phyloP scores from a whole-genome alignment of 148 eudicot genomes.

The Amaranthus hypochondriacus region DNA sequence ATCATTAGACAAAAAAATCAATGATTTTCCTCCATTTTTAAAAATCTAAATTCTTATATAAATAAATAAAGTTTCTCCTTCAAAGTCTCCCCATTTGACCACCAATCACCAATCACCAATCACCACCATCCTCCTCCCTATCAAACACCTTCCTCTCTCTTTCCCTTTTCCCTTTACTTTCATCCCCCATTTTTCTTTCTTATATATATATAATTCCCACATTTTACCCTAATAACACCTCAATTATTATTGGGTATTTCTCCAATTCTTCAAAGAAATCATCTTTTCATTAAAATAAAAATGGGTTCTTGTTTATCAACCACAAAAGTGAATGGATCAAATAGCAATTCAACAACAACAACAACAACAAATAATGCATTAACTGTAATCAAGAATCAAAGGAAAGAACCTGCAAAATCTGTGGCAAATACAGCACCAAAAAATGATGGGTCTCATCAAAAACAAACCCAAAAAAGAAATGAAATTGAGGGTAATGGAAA shows the following conservation, averaged over 20 bases:
- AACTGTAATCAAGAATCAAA: slow-evolving; percentile 4
- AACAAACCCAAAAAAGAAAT: slow-evolving; percentile 4
- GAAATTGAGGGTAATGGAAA: slow-evolving; percentile 9
- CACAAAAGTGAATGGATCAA: slow-evolving; percentile 50
- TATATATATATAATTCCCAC: background rate
- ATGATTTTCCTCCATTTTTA: background rate
- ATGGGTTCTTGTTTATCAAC: slow-evolving; percentile 76
- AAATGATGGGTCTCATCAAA: slow-evolving; percentile 24
- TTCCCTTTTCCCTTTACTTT: background rate
- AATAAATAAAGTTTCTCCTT: slow-evolving; percentile 5
- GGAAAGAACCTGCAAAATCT: background rate
- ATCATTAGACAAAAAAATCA: background rate
- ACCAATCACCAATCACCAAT: slow-evolving; percentile 14
- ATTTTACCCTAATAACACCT: background rate
- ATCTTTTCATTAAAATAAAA: background rate
- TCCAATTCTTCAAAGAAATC: background rate
- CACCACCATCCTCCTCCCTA: slow-evolving; percentile 7
- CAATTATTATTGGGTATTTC: background rate
- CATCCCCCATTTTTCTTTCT: slow-evolving; percentile 4
- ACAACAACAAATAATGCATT: slow-evolving; percentile 2
- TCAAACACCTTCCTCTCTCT: slow-evolving; percentile 2
- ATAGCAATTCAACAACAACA: slow-evolving; percentile 39
- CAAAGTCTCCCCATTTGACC: slow-evolving; percentile 20
- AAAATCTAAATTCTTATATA: background rate
- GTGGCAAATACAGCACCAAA: slow-evolving; percentile 1